Base-by-base conservation (phyloP, 2,329 filamentous ascomycete genomes). In the Ophiostoma fasciatum region DNA sequence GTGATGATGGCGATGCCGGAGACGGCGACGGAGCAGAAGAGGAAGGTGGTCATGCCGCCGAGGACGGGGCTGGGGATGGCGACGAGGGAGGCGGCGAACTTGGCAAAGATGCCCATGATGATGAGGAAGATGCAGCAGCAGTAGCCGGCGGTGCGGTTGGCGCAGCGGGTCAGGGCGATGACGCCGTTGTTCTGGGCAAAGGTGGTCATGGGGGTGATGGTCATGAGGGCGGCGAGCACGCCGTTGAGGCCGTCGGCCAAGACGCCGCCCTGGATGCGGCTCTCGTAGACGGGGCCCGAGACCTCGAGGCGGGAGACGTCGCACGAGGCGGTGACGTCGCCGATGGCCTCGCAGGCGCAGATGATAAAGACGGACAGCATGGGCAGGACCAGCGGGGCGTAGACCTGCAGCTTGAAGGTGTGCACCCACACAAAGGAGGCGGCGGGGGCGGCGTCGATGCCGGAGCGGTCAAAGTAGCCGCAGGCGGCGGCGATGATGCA, bases 111-210 rank as follows among this genome's bases (percentile, higher is more conserved):
- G 13, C 83, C 83, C 73, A 85, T 84, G 45, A 90, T 54, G 42
- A 90, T 57, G 10, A 90, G 67, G 62, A 85, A 85, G 48, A 80
- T 64, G 52, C 70, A 84, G 51, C 76, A 80, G 33, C 76, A 79
- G 52, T 84, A 85, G 5, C 83, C 83, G 5, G 82, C 83, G 31
- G 75, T 79, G 36, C 82, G 72, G 53, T 84, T 88, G 1, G 82
- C 82, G 52, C 82, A 88, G 13, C 81, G 70, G 0, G 82, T 90
- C 30, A 90, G 63, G 0, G 82, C 78, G 42, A 90, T 87, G 35
- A 88, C 80, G 25, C 82, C 82, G 52, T 88, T 87, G 60, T 88
- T 88, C 54, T 87, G 81, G 0, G 82, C 82, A 46, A 87, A 87
- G 1, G 76, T 79, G 2, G 74, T 77, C 71, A 87, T 82, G 21